Evolutionary conservation across 2,329 filamentous ascomycete species (phyloP), one percentile per base, ranked within the genome.

Genomic region (Teratosphaeria zuluensis): DNA sequence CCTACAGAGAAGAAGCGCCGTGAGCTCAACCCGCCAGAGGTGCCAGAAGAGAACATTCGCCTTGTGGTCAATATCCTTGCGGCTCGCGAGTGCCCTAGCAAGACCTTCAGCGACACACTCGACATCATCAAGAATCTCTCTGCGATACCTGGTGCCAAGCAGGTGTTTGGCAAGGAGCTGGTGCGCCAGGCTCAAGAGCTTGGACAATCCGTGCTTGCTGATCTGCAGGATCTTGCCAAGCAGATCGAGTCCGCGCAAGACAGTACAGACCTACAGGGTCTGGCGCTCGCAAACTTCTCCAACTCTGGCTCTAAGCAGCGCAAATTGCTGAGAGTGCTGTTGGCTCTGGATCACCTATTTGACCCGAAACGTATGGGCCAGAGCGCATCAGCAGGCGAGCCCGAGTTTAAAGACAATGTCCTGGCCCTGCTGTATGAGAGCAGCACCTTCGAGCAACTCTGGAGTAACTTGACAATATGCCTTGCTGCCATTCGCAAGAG

Each of bases 111-210:
- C 71, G 95, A 97, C 73, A 97, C 94, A 0, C 83, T 99, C 57
- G 94, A 92, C 16, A 95, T 95, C n/a, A 96, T 99, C 78, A 97
- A 96, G 77, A 96, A 97, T 69, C 81, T 99, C 51, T 97, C 92
- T 4, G 87, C 89, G 46, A 94, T 99, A 61, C 91, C 92, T 16
- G 90, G 88, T 12, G 91, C 92, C 19, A 94, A 95, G 74, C 84
- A 88, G 56, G 81, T 90, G 11, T 97, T 99, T 72, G 94, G 94
- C n/a, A 86, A 89, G 65, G 92, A 99, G 74, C 81, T 99, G 55
- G 89, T 96, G 59, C 82, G 84, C 54, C 92, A 96, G 74, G 92
- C 94, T 54, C 89, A 92, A 67, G 79, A 84, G 55, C 78, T 99
- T 31, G 95, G 90, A 65, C 85, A 90, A 67, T 87, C 89, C 57